Conservation (phyloP, 225 moss, liverwort and hornwort genomes). For the Climacium dendroides region DNA sequence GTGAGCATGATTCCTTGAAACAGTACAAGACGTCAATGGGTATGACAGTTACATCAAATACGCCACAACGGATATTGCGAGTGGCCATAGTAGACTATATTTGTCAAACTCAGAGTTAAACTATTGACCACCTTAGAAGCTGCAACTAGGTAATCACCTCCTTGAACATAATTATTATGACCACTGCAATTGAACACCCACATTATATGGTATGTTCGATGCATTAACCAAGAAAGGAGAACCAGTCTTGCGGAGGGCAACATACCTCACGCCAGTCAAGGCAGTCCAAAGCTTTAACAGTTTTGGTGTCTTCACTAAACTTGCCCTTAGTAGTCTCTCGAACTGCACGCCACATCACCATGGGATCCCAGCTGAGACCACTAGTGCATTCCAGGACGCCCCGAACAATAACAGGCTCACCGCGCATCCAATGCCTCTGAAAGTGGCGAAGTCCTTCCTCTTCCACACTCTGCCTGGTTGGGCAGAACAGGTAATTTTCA, state of each 20-base stretch:
- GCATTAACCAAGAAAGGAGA: neutral
- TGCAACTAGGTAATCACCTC: neutral
- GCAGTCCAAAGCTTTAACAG: slow-evolving; percentile 82
- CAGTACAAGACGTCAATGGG: neutral
- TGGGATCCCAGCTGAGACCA: slow-evolving; percentile 95
- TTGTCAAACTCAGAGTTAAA: neutral
- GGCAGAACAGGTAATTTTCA: slow-evolving; percentile 62
- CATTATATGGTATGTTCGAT: neutral
- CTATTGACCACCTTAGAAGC: neutral
- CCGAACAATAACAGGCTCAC: slow-evolving; percentile 80
- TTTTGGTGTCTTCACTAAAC: slow-evolving; percentile 68
- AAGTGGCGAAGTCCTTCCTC: slow-evolving; percentile 58
- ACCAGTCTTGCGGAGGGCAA: neutral
- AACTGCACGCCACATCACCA: slow-evolving; percentile 99
- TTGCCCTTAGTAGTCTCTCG: slow-evolving; percentile 87
- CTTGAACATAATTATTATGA: neutral
- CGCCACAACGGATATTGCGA: neutral
- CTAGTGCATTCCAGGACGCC: slow-evolving; percentile 60
- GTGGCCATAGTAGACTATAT: neutral
- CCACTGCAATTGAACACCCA: neutral
- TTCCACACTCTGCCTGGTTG: slow-evolving; percentile 48
- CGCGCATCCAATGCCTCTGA: slow-evolving; percentile 76
- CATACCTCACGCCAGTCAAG: slow-evolving; percentile 90
- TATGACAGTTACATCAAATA: neutral
- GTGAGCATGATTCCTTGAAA: neutral